Base-by-base conservation (phyloP, 768 basidiomycete genomes). In the Pholiota molesta region DNA sequence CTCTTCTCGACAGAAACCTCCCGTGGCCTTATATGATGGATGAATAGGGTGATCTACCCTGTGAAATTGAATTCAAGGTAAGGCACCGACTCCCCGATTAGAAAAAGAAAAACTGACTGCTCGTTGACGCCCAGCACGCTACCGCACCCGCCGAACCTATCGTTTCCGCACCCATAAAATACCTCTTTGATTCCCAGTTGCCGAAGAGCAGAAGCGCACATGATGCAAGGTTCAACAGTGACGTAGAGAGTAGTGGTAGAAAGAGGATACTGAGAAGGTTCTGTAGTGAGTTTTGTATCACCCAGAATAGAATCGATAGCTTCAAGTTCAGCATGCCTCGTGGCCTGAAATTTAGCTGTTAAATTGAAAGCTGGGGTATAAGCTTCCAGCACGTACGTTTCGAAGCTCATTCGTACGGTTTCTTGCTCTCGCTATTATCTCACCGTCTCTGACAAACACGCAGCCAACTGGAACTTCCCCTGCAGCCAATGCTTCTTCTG, bases 171-270 rank as follows among this genome's bases (percentile, higher is more conserved):
- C 1, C 97, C 97, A 72, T 93, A 99, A 62, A 87, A 91, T 6
- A 98, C 97, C 65, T 90, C 83, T 60, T 87, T 88, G 68, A 99
- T 94, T 16, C 96, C 96, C 64, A 97, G 76, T 76, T 99, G 97
- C 57, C 97, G 85, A 35, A 99, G 83, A 11, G 97, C 97, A 23
- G 94, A 95, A 13, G 95, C 94, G 66, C 97, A 99, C 97, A 99
- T 99, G 73, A 99, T 95, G 75, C 97, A 99, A 0, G 97, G 97
- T 75, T 99, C 97, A 57, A 99, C 97, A 5, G 97, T 99, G 55
- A 99, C 97, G 73, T 99, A 99, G 29, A 99, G 86, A 2, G 87
- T 92, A 21, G 94, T 96, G 10, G 85, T 80, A 0, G 82, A 81
- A 17, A 99, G 83, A 5, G 93, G 92, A 61, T 92, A 86, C 47